These are phyloP conservation scores for Ceratocystiopsis minuta DNA, from an alignment of 2,329 filamentous ascomycete genomes.

Conservation along the genomic window DNA sequence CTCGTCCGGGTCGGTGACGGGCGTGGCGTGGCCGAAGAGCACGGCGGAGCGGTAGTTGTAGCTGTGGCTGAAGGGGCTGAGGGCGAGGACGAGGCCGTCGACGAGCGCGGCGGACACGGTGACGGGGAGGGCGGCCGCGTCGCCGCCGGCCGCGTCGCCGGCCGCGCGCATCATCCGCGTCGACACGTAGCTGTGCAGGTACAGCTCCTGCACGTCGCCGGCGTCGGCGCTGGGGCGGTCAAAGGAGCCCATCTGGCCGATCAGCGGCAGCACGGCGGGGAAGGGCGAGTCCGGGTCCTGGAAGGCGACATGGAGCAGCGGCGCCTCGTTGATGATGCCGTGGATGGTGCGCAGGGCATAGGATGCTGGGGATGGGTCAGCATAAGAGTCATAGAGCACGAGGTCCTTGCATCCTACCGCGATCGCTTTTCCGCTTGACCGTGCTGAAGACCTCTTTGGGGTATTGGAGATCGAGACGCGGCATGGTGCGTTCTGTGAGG, in stretches of 20 bases:
- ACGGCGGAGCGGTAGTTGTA: constrained; percentile 76
- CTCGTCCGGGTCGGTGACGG: constrained; percentile 51
- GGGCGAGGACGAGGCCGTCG: constrained; percentile 61
- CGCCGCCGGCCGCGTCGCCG: constrained; percentile 13
- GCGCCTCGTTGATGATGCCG: constrained; percentile 53
- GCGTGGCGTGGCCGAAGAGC: constrained; percentile 53
- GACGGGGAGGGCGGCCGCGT: constrained; percentile 35
- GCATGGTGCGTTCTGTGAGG: constrained; percentile 17
- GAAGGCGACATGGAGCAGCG: constrained; percentile 68
- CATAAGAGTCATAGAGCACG: background rate
- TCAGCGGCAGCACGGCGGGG: constrained; percentile 67
- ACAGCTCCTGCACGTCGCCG: constrained; percentile 52
- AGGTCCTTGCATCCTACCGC: constrained; percentile 28
- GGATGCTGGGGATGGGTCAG: constrained; percentile 29
- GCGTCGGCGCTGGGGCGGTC: constrained; percentile 38
- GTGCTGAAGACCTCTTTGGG: constrained; percentile 46
- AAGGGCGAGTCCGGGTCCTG: constrained; percentile 45
- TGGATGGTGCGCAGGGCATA: constrained; percentile 63
- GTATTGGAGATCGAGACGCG: constrained; percentile 33
- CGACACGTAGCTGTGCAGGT: constrained; percentile 73
- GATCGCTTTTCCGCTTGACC: constrained; percentile 46
- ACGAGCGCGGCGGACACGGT: constrained; percentile 56
- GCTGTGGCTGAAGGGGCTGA: constrained; percentile 65
- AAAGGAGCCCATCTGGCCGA: constrained; percentile 65
- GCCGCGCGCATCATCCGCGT: constrained; percentile 57